Conservation (phyloP, 768 basidiomycete genomes). For the Leccinum aurantiacum region DNA sequence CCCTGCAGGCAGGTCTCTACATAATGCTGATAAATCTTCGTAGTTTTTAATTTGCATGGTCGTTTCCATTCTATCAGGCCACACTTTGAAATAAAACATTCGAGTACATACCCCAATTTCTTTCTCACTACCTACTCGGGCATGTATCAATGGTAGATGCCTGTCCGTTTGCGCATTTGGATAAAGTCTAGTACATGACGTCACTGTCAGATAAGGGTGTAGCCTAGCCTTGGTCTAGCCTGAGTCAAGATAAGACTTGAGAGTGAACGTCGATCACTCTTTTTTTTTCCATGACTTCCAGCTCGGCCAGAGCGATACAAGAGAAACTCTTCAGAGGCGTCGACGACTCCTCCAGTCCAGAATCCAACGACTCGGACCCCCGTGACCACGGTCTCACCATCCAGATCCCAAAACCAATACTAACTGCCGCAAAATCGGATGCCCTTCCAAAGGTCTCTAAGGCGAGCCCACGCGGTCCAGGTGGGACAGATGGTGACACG, state of each 20-base stretch:
- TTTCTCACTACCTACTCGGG: slow-evolving; percentile 2
- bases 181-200: slow-evolving; percentile 18
- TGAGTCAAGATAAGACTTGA: slow-evolving; percentile 7
- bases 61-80: slow-evolving; percentile 11
- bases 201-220: slow-evolving; percentile 14
- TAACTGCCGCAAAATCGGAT: slow-evolving; percentile 23
- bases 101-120: slow-evolving; percentile 25
- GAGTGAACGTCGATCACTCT: slow-evolving; percentile 5
- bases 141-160: background rate
- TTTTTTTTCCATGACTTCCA: slow-evolving; percentile 40
- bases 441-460: slow-evolving; percentile 49
- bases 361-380: slow-evolving; percentile 24
- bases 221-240: background rate
- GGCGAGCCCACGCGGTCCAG: slow-evolving; percentile 26
- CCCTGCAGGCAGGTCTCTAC: slow-evolving; percentile 34
- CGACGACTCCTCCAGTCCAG: slow-evolving; percentile 23
- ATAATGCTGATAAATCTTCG: slow-evolving; percentile 14
- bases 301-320: slow-evolving; percentile 62
- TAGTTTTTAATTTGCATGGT: slow-evolving; percentile 19
- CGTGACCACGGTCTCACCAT: slow-evolving; percentile 54
- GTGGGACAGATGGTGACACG: slow-evolving; percentile 10
- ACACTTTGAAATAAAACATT: slow-evolving; percentile 14
- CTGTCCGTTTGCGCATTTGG: slow-evolving; percentile 8
- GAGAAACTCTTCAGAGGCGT: slow-evolving; percentile 65
- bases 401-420: slow-evolving; percentile 59